A percentile compares a stretch with the other conserved stretches of the same genome.
phyloP scores from a whole-genome alignment of 2,329 filamentous ascomycete species.

The Monosporascus sp. region DNA sequence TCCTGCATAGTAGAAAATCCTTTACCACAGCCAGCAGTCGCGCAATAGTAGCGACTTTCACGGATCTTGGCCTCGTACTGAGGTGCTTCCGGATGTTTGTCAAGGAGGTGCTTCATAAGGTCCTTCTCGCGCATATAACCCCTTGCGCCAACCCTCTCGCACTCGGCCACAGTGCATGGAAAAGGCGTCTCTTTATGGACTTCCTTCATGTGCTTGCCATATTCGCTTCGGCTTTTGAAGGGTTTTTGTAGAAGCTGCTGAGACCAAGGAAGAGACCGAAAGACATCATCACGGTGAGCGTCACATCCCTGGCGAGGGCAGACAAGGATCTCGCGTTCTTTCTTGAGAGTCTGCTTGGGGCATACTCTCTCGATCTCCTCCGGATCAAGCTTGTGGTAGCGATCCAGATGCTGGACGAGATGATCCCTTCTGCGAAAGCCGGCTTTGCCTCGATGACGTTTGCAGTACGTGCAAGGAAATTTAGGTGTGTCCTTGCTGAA shows the following conservation, averaged over 20 bases:
- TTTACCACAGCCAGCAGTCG: not conserved
- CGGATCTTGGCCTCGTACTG: not conserved
- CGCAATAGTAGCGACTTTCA: not conserved
- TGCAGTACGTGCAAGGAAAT: constrained; percentile 28
- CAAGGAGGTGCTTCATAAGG: constrained; percentile 18
- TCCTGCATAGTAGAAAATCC: too few species aligned
- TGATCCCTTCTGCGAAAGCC: constrained; percentile 34
- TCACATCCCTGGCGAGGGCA: constrained; percentile 20
- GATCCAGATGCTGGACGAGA: constrained; percentile 30
- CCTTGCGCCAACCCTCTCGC: constrained; percentile 17
- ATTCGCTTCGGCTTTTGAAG: constrained; percentile 21
- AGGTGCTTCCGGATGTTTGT: constrained; percentile 15
- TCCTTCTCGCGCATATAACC: constrained; percentile 20
- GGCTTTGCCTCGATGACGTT: constrained; percentile 23
- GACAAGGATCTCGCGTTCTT: not conserved
- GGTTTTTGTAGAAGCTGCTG: constrained; percentile 4
- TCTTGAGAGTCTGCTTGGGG: not conserved
- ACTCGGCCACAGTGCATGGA: constrained; percentile 25
- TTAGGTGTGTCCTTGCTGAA: constrained; percentile 8
- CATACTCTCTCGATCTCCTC: constrained; percentile 4
- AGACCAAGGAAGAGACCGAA: constrained; percentile 2
- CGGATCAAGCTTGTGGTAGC: constrained; percentile 29
- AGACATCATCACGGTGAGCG: constrained; percentile 11
- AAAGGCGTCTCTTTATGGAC: constrained; percentile 29
- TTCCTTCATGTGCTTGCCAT: constrained; percentile 31